These are phyloP conservation scores for Cladophialophora yegresii DNA, from an alignment of 2,329 filamentous ascomycete species.

Conservation along the genomic window DNA sequence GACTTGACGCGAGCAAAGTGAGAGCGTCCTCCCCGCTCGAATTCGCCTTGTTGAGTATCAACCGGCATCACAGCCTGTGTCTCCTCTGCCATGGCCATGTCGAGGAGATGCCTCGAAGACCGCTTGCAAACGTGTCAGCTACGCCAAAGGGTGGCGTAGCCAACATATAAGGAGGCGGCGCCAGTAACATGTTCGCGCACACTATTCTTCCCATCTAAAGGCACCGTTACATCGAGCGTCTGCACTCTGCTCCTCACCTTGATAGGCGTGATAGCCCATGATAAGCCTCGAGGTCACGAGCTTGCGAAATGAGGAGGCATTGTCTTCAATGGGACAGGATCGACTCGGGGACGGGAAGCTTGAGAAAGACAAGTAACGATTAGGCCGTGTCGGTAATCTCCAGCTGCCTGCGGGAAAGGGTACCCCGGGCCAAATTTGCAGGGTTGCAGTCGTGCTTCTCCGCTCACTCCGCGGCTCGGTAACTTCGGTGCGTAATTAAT, in stretches of 20 bases:
- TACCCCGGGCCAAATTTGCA: neutral
- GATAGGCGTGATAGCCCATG: constrained; percentile 10
- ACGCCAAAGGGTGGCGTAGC: neutral
- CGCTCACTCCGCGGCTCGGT: neutral
- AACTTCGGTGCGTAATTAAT: too few species aligned
- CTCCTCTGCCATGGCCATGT: constrained; percentile 11
- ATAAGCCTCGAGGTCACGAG: constrained; percentile 11
- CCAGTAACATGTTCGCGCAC: neutral
- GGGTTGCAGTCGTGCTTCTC: constrained; percentile 6
- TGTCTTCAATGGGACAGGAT: constrained; percentile 8
- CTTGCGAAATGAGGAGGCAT: constrained; percentile 1
- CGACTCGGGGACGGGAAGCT: neutral
- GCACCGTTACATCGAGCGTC: constrained; percentile 18
- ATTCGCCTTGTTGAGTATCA: constrained; percentile 5
- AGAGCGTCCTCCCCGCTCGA: constrained; percentile 12
- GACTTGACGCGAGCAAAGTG: constrained; percentile 8
- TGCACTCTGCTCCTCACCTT: neutral
- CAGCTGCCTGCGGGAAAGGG: neutral
- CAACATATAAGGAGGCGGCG: neutral
- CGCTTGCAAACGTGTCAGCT: neutral
- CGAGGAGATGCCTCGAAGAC: neutral
- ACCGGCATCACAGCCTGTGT: neutral
- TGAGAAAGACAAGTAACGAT: neutral
- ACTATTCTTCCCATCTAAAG: neutral
- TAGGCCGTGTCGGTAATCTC: constrained; percentile 1